Conservation (phyloP, 805 yeast genomes). For the Ogataea methanolica region DNA sequence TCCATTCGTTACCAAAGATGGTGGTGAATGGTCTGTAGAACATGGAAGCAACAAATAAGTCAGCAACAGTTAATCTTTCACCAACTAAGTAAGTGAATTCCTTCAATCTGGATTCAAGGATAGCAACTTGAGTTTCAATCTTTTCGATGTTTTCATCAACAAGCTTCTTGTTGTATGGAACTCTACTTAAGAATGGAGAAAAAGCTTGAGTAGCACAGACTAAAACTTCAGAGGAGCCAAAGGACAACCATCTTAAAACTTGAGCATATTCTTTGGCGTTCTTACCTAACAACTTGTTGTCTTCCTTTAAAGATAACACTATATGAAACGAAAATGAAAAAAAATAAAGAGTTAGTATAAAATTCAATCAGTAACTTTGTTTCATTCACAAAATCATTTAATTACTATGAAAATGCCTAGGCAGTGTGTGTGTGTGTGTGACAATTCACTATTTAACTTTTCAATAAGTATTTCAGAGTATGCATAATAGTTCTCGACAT, state of each 20-base stretch:
- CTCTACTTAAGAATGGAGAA: constrained; percentile 56
- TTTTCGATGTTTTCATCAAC: constrained; percentile 30
- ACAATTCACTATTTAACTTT: background rate
- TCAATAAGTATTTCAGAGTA: constrained; percentile 40
- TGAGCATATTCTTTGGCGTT: constrained; percentile 57
- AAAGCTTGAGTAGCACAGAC: constrained; percentile 44
- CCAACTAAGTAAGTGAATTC: constrained; percentile 44
- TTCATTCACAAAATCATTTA: background rate
- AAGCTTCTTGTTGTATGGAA: constrained; percentile 73
- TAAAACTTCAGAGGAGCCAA: constrained; percentile 66
- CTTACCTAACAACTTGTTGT: constrained; percentile 50
- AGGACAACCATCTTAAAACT: constrained; percentile 73
- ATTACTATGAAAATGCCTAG: no score
- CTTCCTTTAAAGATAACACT: constrained; percentile 46
- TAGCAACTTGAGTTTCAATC: constrained; percentile 34
- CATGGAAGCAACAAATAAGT: constrained; percentile 38
- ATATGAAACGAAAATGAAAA: constrained; percentile 4
- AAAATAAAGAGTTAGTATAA: constrained; percentile 23
- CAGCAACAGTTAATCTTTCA: constrained; percentile 43
- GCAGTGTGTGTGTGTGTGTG: no score
- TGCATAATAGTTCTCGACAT: constrained; percentile 55
- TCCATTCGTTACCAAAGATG: constrained; percentile 47
- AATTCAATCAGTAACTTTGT: background rate
- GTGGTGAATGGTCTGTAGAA: constrained; percentile 43
- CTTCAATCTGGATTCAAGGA: constrained; percentile 52